Evolutionary conservation across 1,139 yeast species (phyloP), one percentile per base, ranked within the genome.

Genomic region (Yamadazyma kanchanaburiensis): DNA sequence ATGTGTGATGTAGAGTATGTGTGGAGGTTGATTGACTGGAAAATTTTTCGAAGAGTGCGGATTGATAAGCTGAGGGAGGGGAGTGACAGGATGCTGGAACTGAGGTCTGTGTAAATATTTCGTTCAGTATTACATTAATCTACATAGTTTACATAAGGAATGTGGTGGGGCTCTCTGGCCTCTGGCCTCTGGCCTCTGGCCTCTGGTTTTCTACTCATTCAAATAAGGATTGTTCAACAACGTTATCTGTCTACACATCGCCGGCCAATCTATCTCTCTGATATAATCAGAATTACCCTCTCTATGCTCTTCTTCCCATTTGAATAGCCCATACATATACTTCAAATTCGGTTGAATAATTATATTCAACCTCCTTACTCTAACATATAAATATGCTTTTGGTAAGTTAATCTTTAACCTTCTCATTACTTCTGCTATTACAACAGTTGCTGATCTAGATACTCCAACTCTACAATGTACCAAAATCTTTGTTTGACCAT

Each of bases 221-320:
- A 64, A 43, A 44, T 78, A 80, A 1, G 82, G 84, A 42, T 70
- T 69, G 56, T 89, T 89, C 58, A 89, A 67, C 40, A 71, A 68
- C 49, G 82, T 77, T 37, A 89, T 85, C 47, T 88, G 95, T 26
- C 94, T 73, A 54, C 96, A 86, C 52, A 89, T 63, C n/a, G 84
- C 70, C 50, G 78, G 84, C 97, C 97, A 89, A 49, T 88, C 96
- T 27, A 86, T 80, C 40, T 80, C 88, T 21, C 94, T 60, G 23
- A 77, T 53, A 22, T 42, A 39, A 16, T 38, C 39, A 13, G 40
- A 38, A 23, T 38, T 34, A 32, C 38, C 48, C 39, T 34, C 32
- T 32, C 47, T 49, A 38, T 55, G 58, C 20, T 34, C 43, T 36
- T 69, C 74, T 33, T 67, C 71, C 75, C 75, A 69, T 42, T 68